Evolutionary conservation across 1,284 basidiomycete genomes (phyloP).

Genomic region (Pseudozyma sp.): DNA sequence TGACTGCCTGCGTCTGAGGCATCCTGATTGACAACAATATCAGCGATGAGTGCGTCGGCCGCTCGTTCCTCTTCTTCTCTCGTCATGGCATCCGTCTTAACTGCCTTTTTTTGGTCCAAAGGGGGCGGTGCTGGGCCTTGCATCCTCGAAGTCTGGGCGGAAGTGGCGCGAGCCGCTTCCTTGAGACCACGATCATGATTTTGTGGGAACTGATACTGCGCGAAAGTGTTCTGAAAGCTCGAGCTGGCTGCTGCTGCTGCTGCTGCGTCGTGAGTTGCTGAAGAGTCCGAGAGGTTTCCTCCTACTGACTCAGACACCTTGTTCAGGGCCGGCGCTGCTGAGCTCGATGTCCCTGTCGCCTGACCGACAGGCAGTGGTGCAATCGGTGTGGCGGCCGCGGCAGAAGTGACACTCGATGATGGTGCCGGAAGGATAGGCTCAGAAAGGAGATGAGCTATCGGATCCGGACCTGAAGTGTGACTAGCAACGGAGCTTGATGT

Average conservation of each 20-base stretch:
- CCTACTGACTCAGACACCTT: too few relatives aligned
- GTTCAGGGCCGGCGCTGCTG: not conserved
- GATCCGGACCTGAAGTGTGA: slow-evolving; percentile 1
- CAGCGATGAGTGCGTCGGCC: slow-evolving; percentile 37
- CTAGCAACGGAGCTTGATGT: slow-evolving; percentile 30
- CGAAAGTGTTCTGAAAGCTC: slow-evolving; percentile 47
- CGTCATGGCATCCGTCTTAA: slow-evolving; percentile 16
- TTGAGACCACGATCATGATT: slow-evolving; percentile 31
- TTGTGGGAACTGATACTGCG: slow-evolving; percentile 48
- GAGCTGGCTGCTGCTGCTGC: slow-evolving; percentile 3
- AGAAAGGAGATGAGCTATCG: not conserved
- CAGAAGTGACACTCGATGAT: not conserved
- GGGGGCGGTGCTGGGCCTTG: not conserved
- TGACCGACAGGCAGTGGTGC: too few relatives aligned
- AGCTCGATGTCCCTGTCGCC: not conserved
- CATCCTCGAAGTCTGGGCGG: slow-evolving; percentile 5
- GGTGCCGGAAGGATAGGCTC: not conserved
- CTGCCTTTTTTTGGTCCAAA: not conserved
- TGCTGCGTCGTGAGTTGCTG: not conserved
- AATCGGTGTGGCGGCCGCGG: too few relatives aligned
- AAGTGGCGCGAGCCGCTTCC: slow-evolving; percentile 4
- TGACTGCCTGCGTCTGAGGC: not conserved
- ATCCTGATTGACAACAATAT: slow-evolving; percentile 20
- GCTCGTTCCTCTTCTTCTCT: slow-evolving; percentile 45
- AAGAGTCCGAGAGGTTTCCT: too few relatives aligned